phyloP scores from a whole-genome alignment of 306 rosid species.

The Carpinus viminea region DNA sequence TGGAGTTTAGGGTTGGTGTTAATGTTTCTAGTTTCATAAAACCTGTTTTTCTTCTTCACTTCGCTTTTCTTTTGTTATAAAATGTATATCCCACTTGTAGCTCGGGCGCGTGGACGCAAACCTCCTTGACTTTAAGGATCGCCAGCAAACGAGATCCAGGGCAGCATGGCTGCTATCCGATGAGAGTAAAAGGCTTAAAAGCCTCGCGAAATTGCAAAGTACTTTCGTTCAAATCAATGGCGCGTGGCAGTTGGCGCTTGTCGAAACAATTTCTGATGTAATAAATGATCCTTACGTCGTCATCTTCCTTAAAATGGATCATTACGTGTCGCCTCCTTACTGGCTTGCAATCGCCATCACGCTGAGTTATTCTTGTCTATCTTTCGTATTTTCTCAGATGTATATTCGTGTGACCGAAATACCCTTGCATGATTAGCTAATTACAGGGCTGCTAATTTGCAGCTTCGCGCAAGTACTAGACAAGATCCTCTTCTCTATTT shows the following conservation, averaged over 20 bases:
- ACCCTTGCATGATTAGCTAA: background rate
- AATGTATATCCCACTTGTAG: background rate
- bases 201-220: too few relatives aligned
- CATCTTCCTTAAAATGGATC: constrained; percentile 48
- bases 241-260: constrained; percentile 16
- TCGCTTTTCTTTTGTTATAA: constrained; percentile 18
- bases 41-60: constrained; percentile 33
- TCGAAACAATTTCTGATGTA: background rate
- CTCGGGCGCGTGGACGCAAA: background rate
- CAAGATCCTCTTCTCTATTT: too few relatives aligned
- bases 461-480: too few relatives aligned
- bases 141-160: background rate
- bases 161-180: too few relatives aligned
- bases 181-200: background rate
- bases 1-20: constrained; percentile 56
- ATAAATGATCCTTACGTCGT: constrained; percentile 42
- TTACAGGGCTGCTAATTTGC: background rate
- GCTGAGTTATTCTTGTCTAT: background rate
- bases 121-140: background rate
- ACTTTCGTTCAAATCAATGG: background rate
- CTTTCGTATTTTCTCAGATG: background rate
- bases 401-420: background rate
- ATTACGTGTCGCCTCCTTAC: constrained; percentile 42
- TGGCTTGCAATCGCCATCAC: constrained; percentile 21
- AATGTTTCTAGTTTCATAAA: constrained; percentile 58